Evolutionary conservation across 176 grass and related monocot species (phyloP).

Genomic region (Carex scoparia): DNA sequence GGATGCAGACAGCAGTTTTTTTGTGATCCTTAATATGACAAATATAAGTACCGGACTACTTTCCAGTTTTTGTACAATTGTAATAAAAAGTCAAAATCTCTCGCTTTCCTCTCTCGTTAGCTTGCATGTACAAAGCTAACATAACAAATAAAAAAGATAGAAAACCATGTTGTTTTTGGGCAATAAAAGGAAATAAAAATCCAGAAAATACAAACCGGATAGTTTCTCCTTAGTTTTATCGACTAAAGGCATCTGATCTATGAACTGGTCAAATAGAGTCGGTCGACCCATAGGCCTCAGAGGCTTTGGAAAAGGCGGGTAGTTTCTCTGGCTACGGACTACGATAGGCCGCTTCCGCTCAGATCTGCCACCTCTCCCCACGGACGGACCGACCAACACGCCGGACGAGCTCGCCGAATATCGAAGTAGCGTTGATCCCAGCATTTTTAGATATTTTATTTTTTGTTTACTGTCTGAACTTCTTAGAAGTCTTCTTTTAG

Average conservation of each 20-base stretch:
- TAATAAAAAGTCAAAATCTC: background rate
- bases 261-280: slow-evolving; percentile 47
- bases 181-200: background rate
- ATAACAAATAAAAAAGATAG: slow-evolving; percentile 22
- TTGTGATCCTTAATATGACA: background rate
- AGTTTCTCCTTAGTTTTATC: slow-evolving; percentile 64
- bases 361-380: background rate
- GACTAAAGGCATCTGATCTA: slow-evolving; percentile 55
- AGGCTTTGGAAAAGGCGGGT: slow-evolving; percentile 62
- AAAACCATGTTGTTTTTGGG: background rate
- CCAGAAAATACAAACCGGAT: slow-evolving; percentile 32
- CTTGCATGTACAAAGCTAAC: background rate
- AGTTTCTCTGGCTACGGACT: slow-evolving; percentile 45
- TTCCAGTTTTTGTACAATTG: background rate
- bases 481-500: background rate
- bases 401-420: slow-evolving; percentile 18
- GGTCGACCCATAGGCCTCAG: slow-evolving; percentile 61
- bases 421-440: slow-evolving; percentile 41
- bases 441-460: slow-evolving; percentile 36
- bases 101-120: background rate
- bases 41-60: background rate
- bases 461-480: background rate
- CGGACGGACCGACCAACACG: background rate
- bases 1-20: background rate
- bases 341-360: background rate